These are phyloP conservation scores for Ceratobasidium theobromae DNA, from an alignment of 1,284 basidiomycete species.

Conservation along the genomic window DNA sequence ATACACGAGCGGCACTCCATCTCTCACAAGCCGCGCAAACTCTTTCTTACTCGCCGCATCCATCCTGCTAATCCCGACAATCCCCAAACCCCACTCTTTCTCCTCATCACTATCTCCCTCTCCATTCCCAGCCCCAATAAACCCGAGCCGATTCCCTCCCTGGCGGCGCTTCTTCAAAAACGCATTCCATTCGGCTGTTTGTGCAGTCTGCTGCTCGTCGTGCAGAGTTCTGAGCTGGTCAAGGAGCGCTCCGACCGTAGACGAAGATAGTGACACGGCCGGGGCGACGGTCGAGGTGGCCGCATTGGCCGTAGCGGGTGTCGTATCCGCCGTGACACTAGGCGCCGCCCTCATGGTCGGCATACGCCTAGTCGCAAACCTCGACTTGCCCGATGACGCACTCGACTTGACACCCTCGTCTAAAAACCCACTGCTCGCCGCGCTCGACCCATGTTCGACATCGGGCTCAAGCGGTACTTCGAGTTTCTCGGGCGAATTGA, in stretches of 20 bases:
- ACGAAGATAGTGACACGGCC: slow-evolving; percentile 12
- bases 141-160: slow-evolving; percentile 55
- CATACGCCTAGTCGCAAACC: slow-evolving; percentile 31
- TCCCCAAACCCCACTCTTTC: slow-evolving; percentile 66
- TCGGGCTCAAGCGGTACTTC: neutral
- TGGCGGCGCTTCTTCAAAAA: slow-evolving; percentile 67
- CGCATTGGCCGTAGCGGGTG: slow-evolving; percentile 21
- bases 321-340: slow-evolving; percentile 32
- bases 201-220: slow-evolving; percentile 73
- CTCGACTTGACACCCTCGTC: slow-evolving; percentile 8
- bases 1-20: slow-evolving; percentile 86
- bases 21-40: slow-evolving; percentile 76
- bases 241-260: slow-evolving; percentile 72
- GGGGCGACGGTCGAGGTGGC: slow-evolving; percentile 34
- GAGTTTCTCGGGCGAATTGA: slow-evolving; percentile 36
- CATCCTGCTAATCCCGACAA: slow-evolving; percentile 88
- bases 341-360: slow-evolving; percentile 40
- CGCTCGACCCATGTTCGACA: slow-evolving; percentile 2
- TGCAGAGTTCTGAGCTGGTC: slow-evolving; percentile 84
- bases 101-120: slow-evolving; percentile 75
- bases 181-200: slow-evolving; percentile 82
- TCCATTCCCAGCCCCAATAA: slow-evolving; percentile 48
- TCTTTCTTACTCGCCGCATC: slow-evolving; percentile 66
- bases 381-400: slow-evolving; percentile 10
- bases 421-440: slow-evolving; percentile 12